phyloP scores from a whole-genome alignment of 805 yeast genomes.

The Millerozyma miso region DNA sequence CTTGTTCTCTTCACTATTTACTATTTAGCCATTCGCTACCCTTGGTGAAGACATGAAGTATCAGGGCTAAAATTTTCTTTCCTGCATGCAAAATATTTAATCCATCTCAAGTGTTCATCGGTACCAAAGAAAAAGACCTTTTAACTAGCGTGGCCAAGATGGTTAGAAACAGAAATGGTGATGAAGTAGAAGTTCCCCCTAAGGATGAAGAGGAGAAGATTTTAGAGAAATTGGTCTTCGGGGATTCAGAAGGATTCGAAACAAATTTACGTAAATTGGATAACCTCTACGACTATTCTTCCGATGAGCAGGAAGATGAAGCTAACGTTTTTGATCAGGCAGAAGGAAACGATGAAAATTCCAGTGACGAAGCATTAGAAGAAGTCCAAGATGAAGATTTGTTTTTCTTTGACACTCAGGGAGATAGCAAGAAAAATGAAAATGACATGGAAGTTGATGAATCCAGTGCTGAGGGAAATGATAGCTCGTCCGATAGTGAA shows the following conservation, averaged over 20 bases:
- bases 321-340: constrained; percentile 33
- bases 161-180: constrained; percentile 11
- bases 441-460: constrained; percentile 22
- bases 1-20: too few relatives aligned
- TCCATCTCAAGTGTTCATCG: constrained; percentile 1
- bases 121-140: neutral
- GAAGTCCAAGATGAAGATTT: constrained; percentile 36
- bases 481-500: constrained; percentile 18
- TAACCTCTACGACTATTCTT: constrained; percentile 46
- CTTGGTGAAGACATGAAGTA: too few relatives aligned
- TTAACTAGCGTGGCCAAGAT: constrained; percentile 3
- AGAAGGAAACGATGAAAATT: constrained; percentile 18
- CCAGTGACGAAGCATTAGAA: constrained; percentile 22
- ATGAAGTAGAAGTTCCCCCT: constrained; percentile 45
- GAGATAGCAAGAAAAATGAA: constrained; percentile 18
- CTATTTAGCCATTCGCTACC: too few relatives aligned
- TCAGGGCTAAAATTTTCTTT: neutral
- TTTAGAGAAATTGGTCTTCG: constrained; percentile 83
- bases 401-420: constrained; percentile 44
- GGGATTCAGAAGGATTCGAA: constrained; percentile 76
- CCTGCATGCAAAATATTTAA: neutral
- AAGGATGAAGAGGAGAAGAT: constrained; percentile 81
- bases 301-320: constrained; percentile 16
- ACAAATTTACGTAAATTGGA: constrained; percentile 58
- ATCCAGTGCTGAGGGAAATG: constrained; percentile 24